phyloP scores from a whole-genome alignment of 2,329 filamentous ascomycete genomes.

The Neofusicoccum laricinum region DNA sequence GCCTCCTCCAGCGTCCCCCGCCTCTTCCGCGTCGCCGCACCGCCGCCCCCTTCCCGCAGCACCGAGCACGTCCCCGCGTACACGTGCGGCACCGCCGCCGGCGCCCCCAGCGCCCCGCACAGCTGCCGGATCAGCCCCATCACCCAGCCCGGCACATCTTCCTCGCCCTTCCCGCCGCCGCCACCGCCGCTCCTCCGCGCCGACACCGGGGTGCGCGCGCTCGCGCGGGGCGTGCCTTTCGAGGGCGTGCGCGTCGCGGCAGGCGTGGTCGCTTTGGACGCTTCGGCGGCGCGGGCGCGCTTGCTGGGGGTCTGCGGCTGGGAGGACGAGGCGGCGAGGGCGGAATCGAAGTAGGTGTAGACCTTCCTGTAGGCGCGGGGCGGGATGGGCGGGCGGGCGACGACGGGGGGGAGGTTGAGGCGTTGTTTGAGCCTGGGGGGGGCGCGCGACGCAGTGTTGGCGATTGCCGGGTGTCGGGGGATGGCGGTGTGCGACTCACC shows the following conservation, averaged over 20 bases:
- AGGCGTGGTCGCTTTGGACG: conserved; percentile 23
- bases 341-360: conserved; percentile 74
- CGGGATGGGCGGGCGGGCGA: conserved; percentile 72
- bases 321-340: conserved; percentile 49
- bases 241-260: background rate
- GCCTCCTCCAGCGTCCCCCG: background rate
- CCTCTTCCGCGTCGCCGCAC: conserved; percentile 22
- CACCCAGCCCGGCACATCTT: conserved; percentile 55
- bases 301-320: conserved; percentile 20
- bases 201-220: conserved; percentile 22
- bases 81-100: conserved; percentile 66
- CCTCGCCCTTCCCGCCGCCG: background rate
- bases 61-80: conserved; percentile 67
- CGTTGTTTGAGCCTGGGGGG: conserved; percentile 66
- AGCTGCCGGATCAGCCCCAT: conserved; percentile 65
- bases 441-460: too few relatives aligned
- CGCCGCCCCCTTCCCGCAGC: conserved; percentile 51
- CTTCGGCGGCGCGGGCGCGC: conserved; percentile 33
- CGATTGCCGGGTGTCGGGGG: background rate
- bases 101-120: conserved; percentile 60
- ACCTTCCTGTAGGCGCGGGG: conserved; percentile 81
- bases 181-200: conserved; percentile 27
- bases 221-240: conserved; percentile 20
- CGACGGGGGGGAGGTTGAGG: conserved; percentile 73
- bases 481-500: conserved; percentile 47